These are phyloP conservation scores for Tuber borchii DNA, from an alignment of 495 filamentous ascomycete genomes.

Conservation along the genomic window DNA sequence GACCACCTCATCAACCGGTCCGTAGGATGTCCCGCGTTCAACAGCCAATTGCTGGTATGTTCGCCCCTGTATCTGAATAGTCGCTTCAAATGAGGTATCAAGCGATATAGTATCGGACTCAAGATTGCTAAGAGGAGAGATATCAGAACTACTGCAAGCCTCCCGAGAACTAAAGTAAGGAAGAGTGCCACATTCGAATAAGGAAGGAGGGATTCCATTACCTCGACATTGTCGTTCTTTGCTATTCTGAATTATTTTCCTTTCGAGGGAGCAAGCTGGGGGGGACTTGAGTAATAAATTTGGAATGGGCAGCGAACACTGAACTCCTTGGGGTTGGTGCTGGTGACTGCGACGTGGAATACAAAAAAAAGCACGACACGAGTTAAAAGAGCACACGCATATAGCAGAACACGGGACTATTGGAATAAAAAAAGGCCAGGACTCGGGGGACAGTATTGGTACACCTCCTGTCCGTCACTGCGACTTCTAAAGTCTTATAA, in stretches of 20 bases:
- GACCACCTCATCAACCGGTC: constrained; percentile 74
- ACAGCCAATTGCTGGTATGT: constrained; percentile 69
- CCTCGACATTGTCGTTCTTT: constrained; percentile 26
- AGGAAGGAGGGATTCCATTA: constrained; percentile 19
- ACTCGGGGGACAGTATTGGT: constrained; percentile 13
- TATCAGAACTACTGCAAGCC: constrained; percentile 25
- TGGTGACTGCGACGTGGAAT: constrained; percentile 11
- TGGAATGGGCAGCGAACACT: constrained; percentile 27
- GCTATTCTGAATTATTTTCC: constrained; percentile 12
- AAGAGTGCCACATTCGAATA: constrained; percentile 26
- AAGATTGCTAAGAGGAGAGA: constrained; percentile 28
- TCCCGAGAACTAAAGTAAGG: constrained; percentile 8
- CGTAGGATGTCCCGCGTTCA: constrained; percentile 65
- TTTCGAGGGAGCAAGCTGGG: constrained; percentile 20
- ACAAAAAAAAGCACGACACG: constrained; percentile 30
- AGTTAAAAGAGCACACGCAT: constrained; percentile 40
- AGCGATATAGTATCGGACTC: constrained; percentile 45
- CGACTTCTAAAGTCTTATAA: constrained; percentile 37
- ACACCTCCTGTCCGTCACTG: constrained; percentile 30
- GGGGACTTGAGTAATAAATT: constrained; percentile 31
- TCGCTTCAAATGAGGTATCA: constrained; percentile 57
- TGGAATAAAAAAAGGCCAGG: constrained; percentile 27
- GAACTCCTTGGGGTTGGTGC: constrained; percentile 27
- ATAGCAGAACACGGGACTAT: constrained; percentile 34
- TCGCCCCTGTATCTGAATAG: constrained; percentile 60